A percentile compares a stretch with the other conserved stretches of the same genome.
These are phyloP conservation scores for Cladophialophora immunda DNA, from an alignment of 2,329 filamentous ascomycete species.

Conservation along the genomic window DNA sequence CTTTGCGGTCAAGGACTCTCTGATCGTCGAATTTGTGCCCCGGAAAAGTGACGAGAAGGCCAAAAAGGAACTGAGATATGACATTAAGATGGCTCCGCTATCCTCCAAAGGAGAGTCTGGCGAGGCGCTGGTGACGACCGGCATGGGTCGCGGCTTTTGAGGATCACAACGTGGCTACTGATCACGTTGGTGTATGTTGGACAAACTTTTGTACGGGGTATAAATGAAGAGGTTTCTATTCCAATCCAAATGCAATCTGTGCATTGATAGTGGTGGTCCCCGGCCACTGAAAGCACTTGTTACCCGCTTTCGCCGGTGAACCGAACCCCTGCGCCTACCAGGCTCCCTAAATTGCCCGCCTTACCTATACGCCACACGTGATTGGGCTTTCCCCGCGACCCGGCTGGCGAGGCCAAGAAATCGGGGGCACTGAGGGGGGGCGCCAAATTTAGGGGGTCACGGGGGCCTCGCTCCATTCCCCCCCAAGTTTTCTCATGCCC, in stretches of 20 bases:
- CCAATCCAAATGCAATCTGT: not conserved
- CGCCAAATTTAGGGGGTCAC: slow-evolving; percentile 4
- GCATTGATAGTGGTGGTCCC: too few relatives aligned
- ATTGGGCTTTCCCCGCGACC: slow-evolving; percentile 16
- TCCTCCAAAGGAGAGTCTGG: slow-evolving; percentile 50
- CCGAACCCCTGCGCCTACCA: too few relatives aligned
- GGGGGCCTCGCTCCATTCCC: not conserved
- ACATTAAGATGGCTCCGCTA: slow-evolving; percentile 56
- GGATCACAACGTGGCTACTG: not conserved
- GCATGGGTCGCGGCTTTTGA: slow-evolving; percentile 20
- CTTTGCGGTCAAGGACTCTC: slow-evolving; percentile 67
- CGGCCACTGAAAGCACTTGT: not conserved
- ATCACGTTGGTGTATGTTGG: not conserved
- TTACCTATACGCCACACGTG: not conserved
- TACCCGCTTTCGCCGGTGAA: too few relatives aligned
- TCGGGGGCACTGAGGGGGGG: not conserved
- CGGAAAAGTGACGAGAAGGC: slow-evolving; percentile 62
- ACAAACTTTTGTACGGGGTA: not conserved
- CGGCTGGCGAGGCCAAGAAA: not conserved
- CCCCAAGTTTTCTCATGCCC: slow-evolving; percentile 28
- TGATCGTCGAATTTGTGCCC: slow-evolving; percentile 66
- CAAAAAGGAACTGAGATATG: slow-evolving; percentile 62
- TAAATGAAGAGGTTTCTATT: not conserved
- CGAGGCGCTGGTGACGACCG: slow-evolving; percentile 55
- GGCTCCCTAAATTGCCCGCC: not conserved